Base-by-base conservation (phyloP, 2,329 filamentous ascomycete genomes). In the Verticillium nonalfalfae region DNA sequence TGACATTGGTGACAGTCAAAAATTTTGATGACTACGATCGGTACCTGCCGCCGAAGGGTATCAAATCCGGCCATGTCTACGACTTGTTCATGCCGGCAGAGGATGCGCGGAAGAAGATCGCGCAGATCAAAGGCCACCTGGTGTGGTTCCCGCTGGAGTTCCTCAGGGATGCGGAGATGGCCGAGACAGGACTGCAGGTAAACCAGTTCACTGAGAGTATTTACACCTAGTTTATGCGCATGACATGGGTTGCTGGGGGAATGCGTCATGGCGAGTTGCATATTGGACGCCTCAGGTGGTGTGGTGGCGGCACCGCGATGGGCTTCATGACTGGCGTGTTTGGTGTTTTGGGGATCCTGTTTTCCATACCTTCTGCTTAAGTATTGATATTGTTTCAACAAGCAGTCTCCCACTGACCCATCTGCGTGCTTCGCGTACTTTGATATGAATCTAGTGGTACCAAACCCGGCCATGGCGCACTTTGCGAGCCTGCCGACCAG, bases 141-240 rank as follows among this genome's bases (percentile, higher is more conserved):
- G 94, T 98, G 7, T 96, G 91, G 91, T 94, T 97, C 88, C 93
- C 93, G n/a, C 74, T 98, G 69, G 85, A 93, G 56, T 98, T 97
- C 72, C 75, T 98, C 71, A 82, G 85, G 68, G 87, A 96, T 65
- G 92, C 88, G 0, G 83, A 91, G 68, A 96, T 98, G 93, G 93
- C 93, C 0, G 93, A 97, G 78, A 85, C 84, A 69, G 93, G 94
- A 0, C 70, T 98, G 74, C 88, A 93, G 75, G 86, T 98, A 50
- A 98, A 98, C 73, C 77, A 85, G 56, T 89, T 86, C 70, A 98
- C 94, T 0, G 92, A 97, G 80, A 92, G 90, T 82, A 85, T 96
- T 64, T 95, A 91, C 72, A 90, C 90, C 6, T 92, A 68, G 74
- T 26, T 31, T 31, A 31, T 31, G 26, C 26, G 26, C 45, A 3